phyloP scores from a whole-genome alignment of 495 filamentous ascomycete species.

The Pseudevernia furfuracea region DNA sequence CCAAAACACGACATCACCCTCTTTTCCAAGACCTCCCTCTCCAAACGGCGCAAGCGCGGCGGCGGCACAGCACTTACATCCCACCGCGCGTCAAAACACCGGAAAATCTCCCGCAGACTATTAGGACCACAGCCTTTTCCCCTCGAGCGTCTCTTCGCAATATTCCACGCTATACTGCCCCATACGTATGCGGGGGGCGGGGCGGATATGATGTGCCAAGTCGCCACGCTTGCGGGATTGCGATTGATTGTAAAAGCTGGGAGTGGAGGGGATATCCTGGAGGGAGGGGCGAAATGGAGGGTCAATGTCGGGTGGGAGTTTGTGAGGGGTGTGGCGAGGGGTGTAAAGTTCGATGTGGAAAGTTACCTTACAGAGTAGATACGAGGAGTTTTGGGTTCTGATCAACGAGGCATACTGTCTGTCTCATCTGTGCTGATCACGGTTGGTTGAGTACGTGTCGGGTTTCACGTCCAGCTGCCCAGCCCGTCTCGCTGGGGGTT shows the following conservation, averaged over 20 bases:
- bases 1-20: conserved; percentile 67
- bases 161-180: conserved; percentile 71
- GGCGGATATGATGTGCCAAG: conserved; percentile 56
- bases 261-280: conserved; percentile 48
- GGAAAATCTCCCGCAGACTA: conserved; percentile 31
- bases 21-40: conserved; percentile 74
- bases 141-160: conserved; percentile 78
- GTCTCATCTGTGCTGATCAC: no score
- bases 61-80: conserved; percentile 29
- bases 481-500: no score
- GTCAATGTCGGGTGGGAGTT: conserved; percentile 72
- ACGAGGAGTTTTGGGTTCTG: neutral
- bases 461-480: no score
- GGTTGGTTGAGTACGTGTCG: no score
- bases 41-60: conserved; percentile 41
- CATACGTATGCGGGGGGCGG: conserved; percentile 46
- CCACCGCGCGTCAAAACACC: conserved; percentile 28
- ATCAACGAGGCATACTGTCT: no score
- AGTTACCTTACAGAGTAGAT: conserved; percentile 58
- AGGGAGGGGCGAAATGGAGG: conserved; percentile 59
- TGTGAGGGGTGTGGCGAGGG: conserved; percentile 53
- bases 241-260: conserved; percentile 60
- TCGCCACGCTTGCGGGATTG: conserved; percentile 74
- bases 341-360: conserved; percentile 63
- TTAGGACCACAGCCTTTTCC: conserved; percentile 60